Percentiles rank a stretch among this genome's conserved stretches.
phyloP scores from a whole-genome alignment of 192 early-diverging fungal genomes.

The Thamnidium elegans region DNA sequence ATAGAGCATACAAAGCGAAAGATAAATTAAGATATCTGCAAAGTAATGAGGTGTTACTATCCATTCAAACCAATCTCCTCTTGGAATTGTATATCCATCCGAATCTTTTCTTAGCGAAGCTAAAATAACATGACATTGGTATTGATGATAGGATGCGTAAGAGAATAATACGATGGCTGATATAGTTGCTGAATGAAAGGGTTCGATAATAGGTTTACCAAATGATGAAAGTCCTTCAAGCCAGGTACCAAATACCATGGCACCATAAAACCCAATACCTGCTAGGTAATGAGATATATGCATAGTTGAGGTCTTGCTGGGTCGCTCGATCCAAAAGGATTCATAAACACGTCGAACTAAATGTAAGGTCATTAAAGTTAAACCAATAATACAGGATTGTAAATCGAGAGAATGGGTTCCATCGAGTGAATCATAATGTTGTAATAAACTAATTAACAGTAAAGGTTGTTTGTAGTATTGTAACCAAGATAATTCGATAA shows the following conservation, averaged over 20 bases:
- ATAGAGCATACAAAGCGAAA: constrained; percentile 54
- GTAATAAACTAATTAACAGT: constrained; percentile 1
- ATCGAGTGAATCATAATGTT: constrained; percentile 13
- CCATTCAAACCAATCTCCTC: constrained; percentile 64
- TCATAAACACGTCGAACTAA: constrained; percentile 46
- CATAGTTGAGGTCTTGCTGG: constrained; percentile 45
- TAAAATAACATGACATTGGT: constrained; percentile 63
- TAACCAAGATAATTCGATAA: constrained; percentile 18
- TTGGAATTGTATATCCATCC: constrained; percentile 54
- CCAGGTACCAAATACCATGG: constrained; percentile 50
- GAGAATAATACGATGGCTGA: constrained; percentile 42
- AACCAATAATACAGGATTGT: constrained; percentile 22
- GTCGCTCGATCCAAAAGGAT: constrained; percentile 43
- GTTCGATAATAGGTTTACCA: background rate
- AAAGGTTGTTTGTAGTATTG: constrained; percentile 3
- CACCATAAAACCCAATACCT: constrained; percentile 63
- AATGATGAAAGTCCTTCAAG: constrained; percentile 30
- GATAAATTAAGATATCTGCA: constrained; percentile 69
- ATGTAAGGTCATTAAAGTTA: constrained; percentile 41
- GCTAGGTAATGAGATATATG: constrained; percentile 61
- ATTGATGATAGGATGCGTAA: constrained; percentile 64
- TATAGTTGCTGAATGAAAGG: constrained; percentile 13
- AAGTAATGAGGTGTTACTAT: constrained; percentile 68
- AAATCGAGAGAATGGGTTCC: background rate
- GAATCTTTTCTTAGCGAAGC: constrained; percentile 46